Conservation (phyloP, 129 eudicot species). For the Artemisia argyi region DNA sequence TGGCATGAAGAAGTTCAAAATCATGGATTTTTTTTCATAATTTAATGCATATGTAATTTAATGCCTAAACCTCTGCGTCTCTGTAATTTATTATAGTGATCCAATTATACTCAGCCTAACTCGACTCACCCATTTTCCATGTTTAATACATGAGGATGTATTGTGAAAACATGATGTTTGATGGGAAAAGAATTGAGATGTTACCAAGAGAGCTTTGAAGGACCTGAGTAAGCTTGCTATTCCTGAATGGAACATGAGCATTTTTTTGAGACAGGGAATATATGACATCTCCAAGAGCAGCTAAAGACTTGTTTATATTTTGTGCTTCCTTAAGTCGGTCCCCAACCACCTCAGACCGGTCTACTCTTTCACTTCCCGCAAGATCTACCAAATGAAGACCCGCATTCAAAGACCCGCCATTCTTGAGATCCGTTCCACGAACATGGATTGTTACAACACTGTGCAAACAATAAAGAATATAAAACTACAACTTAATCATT, state of each 20-base stretch:
- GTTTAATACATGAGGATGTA: too few species aligned
- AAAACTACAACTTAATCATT: not conserved
- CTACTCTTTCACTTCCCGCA: slow-evolving; percentile 97
- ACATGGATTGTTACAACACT: slow-evolving; percentile 81
- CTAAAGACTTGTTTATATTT: slow-evolving; percentile 89
- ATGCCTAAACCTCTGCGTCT: too few species aligned
- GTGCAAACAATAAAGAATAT: slow-evolving; percentile 10
- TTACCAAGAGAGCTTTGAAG: slow-evolving; percentile 94
- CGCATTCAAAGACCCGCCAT: slow-evolving; percentile 56
- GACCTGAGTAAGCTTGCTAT: slow-evolving; percentile 99
- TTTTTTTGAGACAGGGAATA: slow-evolving; percentile 72
- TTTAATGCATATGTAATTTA: too few species aligned
- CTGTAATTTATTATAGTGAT: too few species aligned
- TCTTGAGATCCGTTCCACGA: slow-evolving; percentile 70
- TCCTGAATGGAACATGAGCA: slow-evolving; percentile 87
- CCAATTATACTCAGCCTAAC: too few species aligned
- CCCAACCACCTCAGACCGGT: slow-evolving; percentile 85
- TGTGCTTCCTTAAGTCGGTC: slow-evolving; percentile 96
- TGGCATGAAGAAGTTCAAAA: too few species aligned
- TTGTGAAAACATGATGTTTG: not conserved
- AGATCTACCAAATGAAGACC: slow-evolving; percentile 98
- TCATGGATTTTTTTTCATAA: too few species aligned
- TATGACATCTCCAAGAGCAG: slow-evolving; percentile 97
- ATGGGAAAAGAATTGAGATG: not conserved
- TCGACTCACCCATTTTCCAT: too few species aligned